A percentile compares a stretch with the other conserved stretches of the same genome.
Evolutionary conservation across 2,329 filamentous ascomycete species (phyloP).

Genomic region (Penicillium sp.): DNA sequence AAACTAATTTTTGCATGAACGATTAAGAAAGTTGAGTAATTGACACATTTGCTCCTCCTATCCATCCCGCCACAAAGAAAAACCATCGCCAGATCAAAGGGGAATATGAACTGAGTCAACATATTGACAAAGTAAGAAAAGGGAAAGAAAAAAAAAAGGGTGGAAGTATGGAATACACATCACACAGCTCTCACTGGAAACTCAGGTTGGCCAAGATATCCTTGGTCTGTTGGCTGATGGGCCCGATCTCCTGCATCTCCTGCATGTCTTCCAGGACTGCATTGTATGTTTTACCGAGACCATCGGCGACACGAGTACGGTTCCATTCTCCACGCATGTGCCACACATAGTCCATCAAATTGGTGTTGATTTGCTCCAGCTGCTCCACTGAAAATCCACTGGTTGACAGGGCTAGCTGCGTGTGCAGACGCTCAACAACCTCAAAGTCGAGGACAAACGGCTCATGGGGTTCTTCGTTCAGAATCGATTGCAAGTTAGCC

Average conservation of each 20-base stretch:
- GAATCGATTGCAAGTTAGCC: conserved; percentile 31
- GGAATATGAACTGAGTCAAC: conserved; percentile 7
- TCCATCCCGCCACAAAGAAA: neutral
- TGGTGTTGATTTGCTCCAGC: conserved; percentile 86
- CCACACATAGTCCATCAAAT: conserved; percentile 91
- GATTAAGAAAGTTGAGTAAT: conserved; percentile 2
- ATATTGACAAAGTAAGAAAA: conserved; percentile 16
- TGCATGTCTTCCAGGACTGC: conserved; percentile 58
- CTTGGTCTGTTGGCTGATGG: conserved; percentile 35
- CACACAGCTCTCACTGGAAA: conserved; percentile 10
- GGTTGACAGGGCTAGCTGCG: conserved; percentile 63
- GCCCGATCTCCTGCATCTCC: conserved; percentile 48
- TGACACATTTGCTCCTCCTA: conserved; percentile 8
- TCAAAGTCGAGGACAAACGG: conserved; percentile 43
- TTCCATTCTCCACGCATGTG: conserved; percentile 76
- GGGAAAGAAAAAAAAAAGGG: conserved; percentile 1
- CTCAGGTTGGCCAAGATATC: conserved; percentile 26
- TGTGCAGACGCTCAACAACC: conserved; percentile 58
- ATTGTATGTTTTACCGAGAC: conserved; percentile 70
- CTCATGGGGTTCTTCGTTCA: conserved; percentile 32
- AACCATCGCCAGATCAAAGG: conserved; percentile 6
- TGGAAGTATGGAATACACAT: neutral
- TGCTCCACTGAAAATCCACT: conserved; percentile 86
- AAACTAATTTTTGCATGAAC: conserved; percentile 3
- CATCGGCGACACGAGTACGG: conserved; percentile 66